These are phyloP conservation scores for Dioscorea cayenensis DNA, from an alignment of 116 monocot genomes.

Conservation along the genomic window DNA sequence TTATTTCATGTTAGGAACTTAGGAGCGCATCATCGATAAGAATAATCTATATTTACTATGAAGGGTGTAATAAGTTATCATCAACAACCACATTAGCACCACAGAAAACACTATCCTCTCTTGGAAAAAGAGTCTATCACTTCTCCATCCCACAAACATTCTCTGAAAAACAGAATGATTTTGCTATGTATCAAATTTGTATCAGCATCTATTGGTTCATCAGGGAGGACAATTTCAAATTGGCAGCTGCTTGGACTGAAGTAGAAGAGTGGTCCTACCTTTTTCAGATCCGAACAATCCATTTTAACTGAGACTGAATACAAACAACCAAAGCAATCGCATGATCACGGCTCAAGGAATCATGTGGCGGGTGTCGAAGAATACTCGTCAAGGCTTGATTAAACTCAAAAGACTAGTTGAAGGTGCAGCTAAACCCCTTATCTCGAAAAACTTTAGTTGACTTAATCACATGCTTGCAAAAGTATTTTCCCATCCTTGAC, in stretches of 20 bases:
- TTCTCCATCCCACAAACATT: not conserved
- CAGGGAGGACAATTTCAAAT: not conserved
- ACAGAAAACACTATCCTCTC: not conserved
- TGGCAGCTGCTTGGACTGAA: not conserved
- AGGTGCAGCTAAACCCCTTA: slow-evolving; percentile 23
- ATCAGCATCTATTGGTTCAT: not conserved
- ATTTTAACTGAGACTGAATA: slow-evolving; percentile 54
- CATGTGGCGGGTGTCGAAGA: slow-evolving; percentile 58
- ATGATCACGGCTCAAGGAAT: slow-evolving; percentile 87
- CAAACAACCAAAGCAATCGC: slow-evolving; percentile 58
- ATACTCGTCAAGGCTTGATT: slow-evolving; percentile 51
- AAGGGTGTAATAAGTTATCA: too few relatives aligned
- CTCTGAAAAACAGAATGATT: not conserved
- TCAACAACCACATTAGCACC: not conserved
- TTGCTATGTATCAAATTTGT: not conserved
- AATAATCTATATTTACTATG: too few relatives aligned
- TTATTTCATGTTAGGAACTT: too few relatives aligned
- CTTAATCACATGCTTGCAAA: slow-evolving; percentile 84
- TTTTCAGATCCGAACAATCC: slow-evolving; percentile 23
- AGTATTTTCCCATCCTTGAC: slow-evolving; percentile 72
- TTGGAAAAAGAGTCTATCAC: not conserved
- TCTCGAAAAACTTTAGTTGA: slow-evolving; percentile 36
- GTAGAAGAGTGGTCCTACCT: not conserved
- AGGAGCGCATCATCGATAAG: too few relatives aligned
- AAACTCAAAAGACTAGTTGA: slow-evolving; percentile 60